Percentiles rank a stretch among this genome's conserved stretches.
Evolutionary conservation across 2,329 filamentous ascomycete genomes (phyloP).

Genomic region (Aspergillus sclerotialis): DNA sequence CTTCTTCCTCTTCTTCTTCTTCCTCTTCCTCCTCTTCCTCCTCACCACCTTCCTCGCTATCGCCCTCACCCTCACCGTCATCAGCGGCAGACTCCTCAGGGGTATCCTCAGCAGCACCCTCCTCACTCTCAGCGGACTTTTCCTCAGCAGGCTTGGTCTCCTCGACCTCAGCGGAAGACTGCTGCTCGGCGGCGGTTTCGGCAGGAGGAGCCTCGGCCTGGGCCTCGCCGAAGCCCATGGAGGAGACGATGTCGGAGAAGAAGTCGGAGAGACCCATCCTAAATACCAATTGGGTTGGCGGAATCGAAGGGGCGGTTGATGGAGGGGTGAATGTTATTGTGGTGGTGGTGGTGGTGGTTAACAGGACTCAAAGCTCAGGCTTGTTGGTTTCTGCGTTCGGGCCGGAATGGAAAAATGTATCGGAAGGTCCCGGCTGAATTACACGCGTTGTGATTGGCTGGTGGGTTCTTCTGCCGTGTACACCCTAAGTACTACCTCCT

Average conservation of each 20-base stretch:
- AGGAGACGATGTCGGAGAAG: conserved; percentile 57
- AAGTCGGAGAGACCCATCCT: conserved; percentile 59
- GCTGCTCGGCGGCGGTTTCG: neutral
- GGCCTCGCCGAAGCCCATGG: conserved; percentile 45
- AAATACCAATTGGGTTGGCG: no score
- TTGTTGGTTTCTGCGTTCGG: no score
- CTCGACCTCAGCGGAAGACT: neutral
- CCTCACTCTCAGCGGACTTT: neutral
- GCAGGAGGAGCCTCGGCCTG: neutral
- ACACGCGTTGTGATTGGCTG: no score
- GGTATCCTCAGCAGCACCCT: neutral
- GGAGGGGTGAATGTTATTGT: no score
- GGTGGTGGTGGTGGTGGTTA: no score
- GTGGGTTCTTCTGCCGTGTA: no score
- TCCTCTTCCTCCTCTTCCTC: neutral
- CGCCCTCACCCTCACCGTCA: neutral
- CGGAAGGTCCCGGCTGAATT: no score
- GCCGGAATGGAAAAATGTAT: no score
- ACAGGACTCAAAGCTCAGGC: no score
- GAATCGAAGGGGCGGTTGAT: no score
- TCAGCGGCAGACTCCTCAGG: neutral
- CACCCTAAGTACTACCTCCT: no score
- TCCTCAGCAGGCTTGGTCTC: neutral
- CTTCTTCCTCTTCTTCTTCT: neutral
- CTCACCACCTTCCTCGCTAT: neutral